Evolutionary conservation across 805 yeast genomes (phyloP), one percentile per base, ranked within the genome.

Genomic region (Starmerella davenportii): DNA sequence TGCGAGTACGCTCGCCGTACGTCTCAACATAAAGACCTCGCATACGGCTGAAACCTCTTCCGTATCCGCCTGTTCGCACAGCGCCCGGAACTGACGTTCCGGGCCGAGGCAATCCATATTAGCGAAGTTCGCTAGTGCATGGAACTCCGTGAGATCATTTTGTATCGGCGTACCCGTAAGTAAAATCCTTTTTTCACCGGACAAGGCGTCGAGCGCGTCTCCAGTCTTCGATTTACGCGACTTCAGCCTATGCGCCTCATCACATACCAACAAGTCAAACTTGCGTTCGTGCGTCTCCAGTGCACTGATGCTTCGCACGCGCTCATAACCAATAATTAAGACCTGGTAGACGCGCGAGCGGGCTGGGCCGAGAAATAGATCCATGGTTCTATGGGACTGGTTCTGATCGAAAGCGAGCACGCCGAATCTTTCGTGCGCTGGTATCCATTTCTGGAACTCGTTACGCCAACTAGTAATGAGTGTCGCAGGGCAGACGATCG

Each of bases 151-250:
- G 35, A 90, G 65, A 55, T 90, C 94, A 57, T 90, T 90, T 53
- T 90, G 98, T 27, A 90, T 81, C 0, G 94, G 95, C 0, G 95
- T 82, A 0, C 95, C 98, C 0, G 93, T 72, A 5, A 90, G 60
- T 4, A 87, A 51, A 2, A 87, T 60, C 43, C 76, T 71, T 32
- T 64, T 69, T 5, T 62, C 62, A 3, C 76, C 65, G 31, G 72
- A 60, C 15, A 84, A 56, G 1, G 63, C 50, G 30, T 68, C 70
- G 38, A 87, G 60, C 0, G 74, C 71, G 42, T 72, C 73, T 37
- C 82, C 60, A 0, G 79, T 72, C 55, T 81, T 84, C 42, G 79
- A 81, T 8, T 73, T 61, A 4, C 72, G 64, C 48, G 72, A 79
- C 50, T 87, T 90, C 47, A 90, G 64, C 36, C 94, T 64, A 55